phyloP scores from a whole-genome alignment of 331 rosid genomes.

The Cucumis variabilis region DNA sequence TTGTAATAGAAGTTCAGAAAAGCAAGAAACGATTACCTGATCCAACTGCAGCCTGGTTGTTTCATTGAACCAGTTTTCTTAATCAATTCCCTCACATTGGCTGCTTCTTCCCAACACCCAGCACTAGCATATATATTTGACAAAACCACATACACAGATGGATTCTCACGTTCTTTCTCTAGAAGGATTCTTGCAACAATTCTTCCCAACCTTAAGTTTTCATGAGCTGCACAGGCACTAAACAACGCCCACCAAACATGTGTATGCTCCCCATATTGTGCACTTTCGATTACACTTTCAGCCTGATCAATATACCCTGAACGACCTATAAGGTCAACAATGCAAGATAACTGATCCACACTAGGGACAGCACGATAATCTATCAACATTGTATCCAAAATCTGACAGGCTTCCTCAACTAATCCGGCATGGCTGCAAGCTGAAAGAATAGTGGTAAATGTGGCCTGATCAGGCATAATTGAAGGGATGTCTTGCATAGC shows the following conservation, averaged over 20 bases:
- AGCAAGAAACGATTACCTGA: constrained; percentile 17
- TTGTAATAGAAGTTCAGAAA: neutral
- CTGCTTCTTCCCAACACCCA: constrained; percentile 89
- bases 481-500: constrained; percentile 51
- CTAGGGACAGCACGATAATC: constrained; percentile 48
- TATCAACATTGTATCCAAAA: constrained; percentile 66
- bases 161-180: constrained; percentile 63
- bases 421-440: constrained; percentile 83
- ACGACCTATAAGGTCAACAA: constrained; percentile 78
- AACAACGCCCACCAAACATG: constrained; percentile 79
- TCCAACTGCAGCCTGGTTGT: constrained; percentile 81
- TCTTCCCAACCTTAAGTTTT: constrained; percentile 73
- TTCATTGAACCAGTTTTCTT: constrained; percentile 52
- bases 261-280: constrained; percentile 58
- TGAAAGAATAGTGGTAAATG: constrained; percentile 80
- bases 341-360: constrained; percentile 81
- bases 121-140: constrained; percentile 77
- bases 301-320: constrained; percentile 79
- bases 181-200: constrained; percentile 62
- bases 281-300: constrained; percentile 55
- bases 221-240: constrained; percentile 87
- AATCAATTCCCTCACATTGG: constrained; percentile 63
- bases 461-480: constrained; percentile 66
- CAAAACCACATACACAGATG: constrained; percentile 79
- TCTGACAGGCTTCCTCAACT: constrained; percentile 59